A percentile compares a stretch with the other conserved stretches of the same genome.
These are phyloP conservation scores for Suillus clintonianus DNA, from an alignment of 768 basidiomycete species.

Conservation along the genomic window DNA sequence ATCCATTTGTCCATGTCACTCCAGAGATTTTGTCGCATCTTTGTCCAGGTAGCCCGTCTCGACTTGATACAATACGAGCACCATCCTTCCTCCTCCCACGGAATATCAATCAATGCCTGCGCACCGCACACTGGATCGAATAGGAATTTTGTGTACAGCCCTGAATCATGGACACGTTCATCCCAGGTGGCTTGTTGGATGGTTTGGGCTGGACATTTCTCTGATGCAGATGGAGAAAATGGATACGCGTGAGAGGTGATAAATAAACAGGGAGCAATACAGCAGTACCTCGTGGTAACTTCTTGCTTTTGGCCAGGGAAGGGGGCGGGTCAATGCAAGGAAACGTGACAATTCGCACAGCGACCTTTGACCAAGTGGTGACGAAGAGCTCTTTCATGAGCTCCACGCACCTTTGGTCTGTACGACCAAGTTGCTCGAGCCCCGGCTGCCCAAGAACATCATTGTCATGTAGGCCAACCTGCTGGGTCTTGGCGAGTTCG, in stretches of 20 bases:
- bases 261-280: no score
- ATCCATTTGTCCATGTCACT: neutral
- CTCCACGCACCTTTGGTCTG: slow-evolving; percentile 8
- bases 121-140: slow-evolving; percentile 38
- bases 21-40: neutral
- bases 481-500: slow-evolving; percentile 28
- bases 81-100: slow-evolving; percentile 29
- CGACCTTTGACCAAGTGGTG: slow-evolving; percentile 17
- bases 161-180: slow-evolving; percentile 16
- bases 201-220: neutral
- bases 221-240: neutral
- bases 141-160: slow-evolving; percentile 29
- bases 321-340: neutral
- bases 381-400: slow-evolving; percentile 21
- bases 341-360: neutral
- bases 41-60: slow-evolving; percentile 29
- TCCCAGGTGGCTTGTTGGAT: neutral
- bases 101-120: slow-evolving; percentile 26
- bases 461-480: neutral
- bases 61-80: slow-evolving; percentile 34
- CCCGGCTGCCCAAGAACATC: slow-evolving; percentile 18
- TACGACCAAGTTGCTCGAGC: neutral
- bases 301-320: no score
- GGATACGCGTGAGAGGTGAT: no score
- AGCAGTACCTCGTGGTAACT: no score